Base-by-base conservation (phyloP, 1,284 basidiomycete genomes). In the Coniferiporia weirii region DNA sequence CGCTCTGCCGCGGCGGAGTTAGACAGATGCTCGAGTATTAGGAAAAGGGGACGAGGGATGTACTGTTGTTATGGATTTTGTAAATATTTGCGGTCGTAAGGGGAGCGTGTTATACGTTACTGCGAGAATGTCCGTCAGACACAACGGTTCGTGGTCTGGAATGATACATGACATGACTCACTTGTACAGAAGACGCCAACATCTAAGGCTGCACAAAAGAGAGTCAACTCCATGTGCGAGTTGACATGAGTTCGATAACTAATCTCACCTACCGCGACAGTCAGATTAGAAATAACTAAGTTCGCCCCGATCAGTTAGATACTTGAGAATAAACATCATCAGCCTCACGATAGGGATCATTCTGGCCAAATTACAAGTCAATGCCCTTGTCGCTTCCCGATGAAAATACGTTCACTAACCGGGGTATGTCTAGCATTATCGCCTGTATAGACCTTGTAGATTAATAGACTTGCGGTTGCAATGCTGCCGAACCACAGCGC, bases 51-150 rank as follows among this genome's bases (percentile, higher is more conserved):
- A n/a, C 17, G 10, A 38, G 12, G 10, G 49, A 57, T 49, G 35
- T 19, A 57, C 56, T n/a, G 56, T 52, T 15, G 40, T 22, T 27
- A 46, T 19, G 40, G 53, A 55, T 27, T 32, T 46, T 20, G 44
- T 47, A 12, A 55, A 32, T 13, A 55, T 47, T 15, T 46, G 36
- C 13, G 53, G 53, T 3, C 53, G 53, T 12, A 13, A 4, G 13
- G 22, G 49, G 7, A 51, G 19, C 20, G 34, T 51, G 27, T 27
- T 4, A 13, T 13, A 12, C 27, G 34, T n/a, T 36, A 51, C 49
- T 51, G 49, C 15, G 17, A 15, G 15, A 10, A 22, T 32, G 22
- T n/a, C 10, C 10, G 7, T 22, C 12, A 10, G 15, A 10, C 34
- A 10, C 12, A 34, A 3, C 3, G 3, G 2, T 34, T 17, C n/a